phyloP scores from a whole-genome alignment of 1,284 basidiomycete species.

The Erythrobasidium hasegawianum region DNA sequence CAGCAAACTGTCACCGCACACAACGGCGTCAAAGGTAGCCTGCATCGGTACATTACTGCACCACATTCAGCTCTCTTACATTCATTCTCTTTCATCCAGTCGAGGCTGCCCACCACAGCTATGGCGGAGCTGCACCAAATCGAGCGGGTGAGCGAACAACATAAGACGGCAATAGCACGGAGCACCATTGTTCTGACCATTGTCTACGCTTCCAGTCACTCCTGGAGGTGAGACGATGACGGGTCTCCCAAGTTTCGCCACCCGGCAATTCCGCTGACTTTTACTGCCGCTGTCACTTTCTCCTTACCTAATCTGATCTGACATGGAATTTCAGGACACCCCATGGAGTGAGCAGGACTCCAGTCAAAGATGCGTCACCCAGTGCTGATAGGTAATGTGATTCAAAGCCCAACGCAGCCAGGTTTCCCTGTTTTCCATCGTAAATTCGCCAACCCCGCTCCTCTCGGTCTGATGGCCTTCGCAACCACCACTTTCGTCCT shows the following conservation, averaged over 20 bases:
- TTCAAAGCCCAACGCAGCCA: slow-evolving; percentile 31
- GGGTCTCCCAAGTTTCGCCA: too few species aligned
- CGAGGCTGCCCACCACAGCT: slow-evolving; percentile 3
- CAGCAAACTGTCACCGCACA: slow-evolving; percentile 24
- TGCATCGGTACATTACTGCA: background rate
- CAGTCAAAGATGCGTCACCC: too few species aligned
- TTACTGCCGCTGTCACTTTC: background rate
- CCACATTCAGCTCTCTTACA: background rate
- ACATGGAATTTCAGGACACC: slow-evolving; percentile 5
- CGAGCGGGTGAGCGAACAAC: slow-evolving; percentile 11
- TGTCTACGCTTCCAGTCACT: background rate
- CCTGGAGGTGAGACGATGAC: background rate
- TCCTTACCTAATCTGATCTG: too few species aligned
- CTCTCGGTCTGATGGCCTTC: slow-evolving; percentile 54
- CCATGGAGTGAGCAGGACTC: slow-evolving; percentile 5
- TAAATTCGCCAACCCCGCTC: slow-evolving; percentile 54
- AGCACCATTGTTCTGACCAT: background rate
- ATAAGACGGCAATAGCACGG: too few species aligned
- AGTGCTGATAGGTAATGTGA: too few species aligned
- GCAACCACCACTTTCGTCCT: slow-evolving; percentile 57
- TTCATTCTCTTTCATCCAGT: background rate
- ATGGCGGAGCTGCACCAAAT: slow-evolving; percentile 4
- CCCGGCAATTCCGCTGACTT: background rate
- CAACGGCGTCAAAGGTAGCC: slow-evolving; percentile 29
- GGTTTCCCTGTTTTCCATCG: slow-evolving; percentile 33